These are phyloP conservation scores for Angophora floribunda DNA, from an alignment of 345 rosid species.

Conservation along the genomic window DNA sequence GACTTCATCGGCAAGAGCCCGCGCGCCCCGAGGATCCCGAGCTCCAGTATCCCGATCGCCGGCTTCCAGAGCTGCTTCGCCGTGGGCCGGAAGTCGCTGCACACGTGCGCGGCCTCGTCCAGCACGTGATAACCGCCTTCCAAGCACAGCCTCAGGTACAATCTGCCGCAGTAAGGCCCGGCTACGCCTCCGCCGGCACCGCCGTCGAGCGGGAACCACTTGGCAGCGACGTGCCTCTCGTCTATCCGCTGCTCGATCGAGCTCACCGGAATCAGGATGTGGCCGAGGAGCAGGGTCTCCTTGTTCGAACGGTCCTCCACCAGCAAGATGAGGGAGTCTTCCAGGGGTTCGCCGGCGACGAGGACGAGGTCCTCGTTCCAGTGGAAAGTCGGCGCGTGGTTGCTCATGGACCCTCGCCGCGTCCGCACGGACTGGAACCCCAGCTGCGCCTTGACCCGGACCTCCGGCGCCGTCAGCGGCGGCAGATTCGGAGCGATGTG, in stretches of 20 bases:
- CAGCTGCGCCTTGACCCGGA: slow-evolving; percentile 70
- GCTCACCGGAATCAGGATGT: slow-evolving; percentile 45
- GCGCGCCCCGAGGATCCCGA: slow-evolving; percentile 89
- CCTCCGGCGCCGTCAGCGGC: slow-evolving; percentile 75
- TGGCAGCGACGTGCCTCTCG: slow-evolving; percentile 62
- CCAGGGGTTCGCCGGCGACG: slow-evolving; percentile 92
- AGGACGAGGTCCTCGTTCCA: slow-evolving; percentile 88
- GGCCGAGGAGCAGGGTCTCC: slow-evolving; percentile 48
- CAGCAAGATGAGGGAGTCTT: slow-evolving; percentile 53
- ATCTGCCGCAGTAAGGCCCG: slow-evolving; percentile 55
- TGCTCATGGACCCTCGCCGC: slow-evolving; percentile 66
- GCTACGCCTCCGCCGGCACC: slow-evolving; percentile 6
- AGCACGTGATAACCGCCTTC: slow-evolving; percentile 99
- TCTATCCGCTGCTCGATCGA: slow-evolving; percentile 76
- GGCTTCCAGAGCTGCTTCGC: slow-evolving; percentile 99
- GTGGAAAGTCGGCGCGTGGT: slow-evolving; percentile 61
- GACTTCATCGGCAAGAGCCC: slow-evolving; percentile 86
- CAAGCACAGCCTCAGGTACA: slow-evolving; percentile 64
- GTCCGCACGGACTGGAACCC: slow-evolving; percentile 82
- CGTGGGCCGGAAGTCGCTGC: slow-evolving; percentile 95
- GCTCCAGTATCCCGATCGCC: slow-evolving; percentile 73
- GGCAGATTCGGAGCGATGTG: slow-evolving; percentile 67
- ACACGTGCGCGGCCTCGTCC: slow-evolving; percentile 96
- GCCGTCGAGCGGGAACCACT: slow-evolving; percentile 55
- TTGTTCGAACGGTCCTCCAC: slow-evolving; percentile 76